phyloP scores from a whole-genome alignment of 2,329 filamentous ascomycete genomes.

The Colletotrichum cereale region DNA sequence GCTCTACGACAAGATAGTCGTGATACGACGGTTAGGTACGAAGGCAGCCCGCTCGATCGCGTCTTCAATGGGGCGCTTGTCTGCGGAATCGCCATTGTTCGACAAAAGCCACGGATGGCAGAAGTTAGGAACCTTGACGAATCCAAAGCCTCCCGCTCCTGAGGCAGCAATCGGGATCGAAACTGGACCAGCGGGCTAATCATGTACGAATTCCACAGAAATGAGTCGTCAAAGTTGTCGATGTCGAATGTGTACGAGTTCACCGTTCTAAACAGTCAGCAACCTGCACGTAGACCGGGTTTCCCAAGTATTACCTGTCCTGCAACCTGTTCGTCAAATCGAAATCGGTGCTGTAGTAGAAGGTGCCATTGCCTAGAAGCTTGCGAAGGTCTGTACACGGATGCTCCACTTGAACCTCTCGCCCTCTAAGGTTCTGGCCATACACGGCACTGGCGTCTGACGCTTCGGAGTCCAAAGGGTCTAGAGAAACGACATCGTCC shows the following conservation, averaged over 20 bases:
- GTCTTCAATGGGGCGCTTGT: conserved; percentile 77
- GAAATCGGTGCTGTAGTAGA: conserved; percentile 99
- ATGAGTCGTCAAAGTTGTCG: conserved; percentile 91
- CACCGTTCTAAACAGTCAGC: conserved; percentile 66
- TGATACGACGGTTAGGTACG: conserved; percentile 89
- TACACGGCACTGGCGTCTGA: conserved; percentile 63
- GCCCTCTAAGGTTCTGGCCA: conserved; percentile 68
- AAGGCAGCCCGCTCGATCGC: conserved; percentile 78
- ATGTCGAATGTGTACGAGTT: conserved; percentile 87
- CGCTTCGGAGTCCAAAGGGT: conserved; percentile 63
- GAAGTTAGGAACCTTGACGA: conserved; percentile 89
- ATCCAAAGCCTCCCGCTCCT: conserved; percentile 85
- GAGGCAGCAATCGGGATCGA: conserved; percentile 80
- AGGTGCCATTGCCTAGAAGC: conserved; percentile 90
- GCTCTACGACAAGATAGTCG: conserved; percentile 90
- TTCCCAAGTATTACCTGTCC: conserved; percentile 70
- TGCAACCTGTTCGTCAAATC: conserved; percentile 94
- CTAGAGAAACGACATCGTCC: conserved; percentile 77
- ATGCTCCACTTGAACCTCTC: conserved; percentile 82
- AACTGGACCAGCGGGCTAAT: conserved; percentile 93
- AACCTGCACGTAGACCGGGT: conserved; percentile 37
- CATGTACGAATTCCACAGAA: conserved; percentile 99
- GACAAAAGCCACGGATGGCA: conserved; percentile 92
- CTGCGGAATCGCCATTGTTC: conserved; percentile 86
- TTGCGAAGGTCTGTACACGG: conserved; percentile 93